Percentiles rank a stretch among this genome's conserved stretches.
Evolutionary conservation across 108 stramenopile species (phyloP).

Genomic region (Seminavis robusta): DNA sequence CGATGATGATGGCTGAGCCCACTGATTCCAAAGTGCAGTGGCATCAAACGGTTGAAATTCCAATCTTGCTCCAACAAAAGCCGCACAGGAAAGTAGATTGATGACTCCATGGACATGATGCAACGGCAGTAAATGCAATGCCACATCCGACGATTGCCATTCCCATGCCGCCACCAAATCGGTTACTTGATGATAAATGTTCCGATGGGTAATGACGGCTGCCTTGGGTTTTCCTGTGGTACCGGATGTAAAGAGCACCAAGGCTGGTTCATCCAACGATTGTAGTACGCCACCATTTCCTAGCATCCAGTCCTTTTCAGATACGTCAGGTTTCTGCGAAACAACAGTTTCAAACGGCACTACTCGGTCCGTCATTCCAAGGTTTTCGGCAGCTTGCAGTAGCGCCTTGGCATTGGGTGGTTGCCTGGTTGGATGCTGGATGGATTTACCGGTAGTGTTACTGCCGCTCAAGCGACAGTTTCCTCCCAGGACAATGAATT

Average conservation of each 20-base stretch:
- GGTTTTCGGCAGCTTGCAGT: conserved; percentile 29
- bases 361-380: conserved; percentile 36
- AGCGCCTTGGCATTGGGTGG: conserved; percentile 24
- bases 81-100: conserved; percentile 36
- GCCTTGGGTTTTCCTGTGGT: conserved; percentile 20
- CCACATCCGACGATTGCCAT: conserved; percentile 37
- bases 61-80: conserved; percentile 39
- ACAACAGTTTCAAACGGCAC: conserved; percentile 19
- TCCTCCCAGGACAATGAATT: conserved; percentile 20
- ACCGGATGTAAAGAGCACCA: neutral
- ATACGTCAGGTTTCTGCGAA: too few relatives aligned
- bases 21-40: conserved; percentile 24
- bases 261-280: too few relatives aligned
- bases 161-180: conserved; percentile 43
- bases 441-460: too few relatives aligned
- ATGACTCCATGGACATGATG: conserved; percentile 50
- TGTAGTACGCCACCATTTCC: too few relatives aligned
- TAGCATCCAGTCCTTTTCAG: too few relatives aligned
- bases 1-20: conserved; percentile 29
- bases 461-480: too few relatives aligned
- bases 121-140: conserved; percentile 35
- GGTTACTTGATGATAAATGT: conserved; percentile 36
- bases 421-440: too few relatives aligned
- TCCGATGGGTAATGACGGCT: conserved; percentile 14
- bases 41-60: conserved; percentile 38